These are phyloP conservation scores for Quercus aquifolioides DNA, from an alignment of 306 rosid genomes.

Conservation along the genomic window DNA sequence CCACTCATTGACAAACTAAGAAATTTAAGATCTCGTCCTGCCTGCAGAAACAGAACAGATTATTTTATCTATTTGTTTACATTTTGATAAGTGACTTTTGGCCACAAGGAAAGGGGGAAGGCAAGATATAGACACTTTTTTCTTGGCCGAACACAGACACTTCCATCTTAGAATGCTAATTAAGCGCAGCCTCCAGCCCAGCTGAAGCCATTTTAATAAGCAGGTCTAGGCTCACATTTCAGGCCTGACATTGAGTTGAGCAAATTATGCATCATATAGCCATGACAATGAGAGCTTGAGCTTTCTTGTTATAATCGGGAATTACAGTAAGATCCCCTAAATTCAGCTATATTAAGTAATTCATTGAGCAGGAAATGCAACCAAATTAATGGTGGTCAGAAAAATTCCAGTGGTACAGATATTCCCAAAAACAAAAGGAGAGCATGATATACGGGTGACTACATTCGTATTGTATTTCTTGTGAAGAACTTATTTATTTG, in stretches of 20 bases:
- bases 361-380: neutral
- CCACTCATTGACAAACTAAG: constrained; percentile 77
- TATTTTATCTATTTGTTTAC: too few relatives aligned
- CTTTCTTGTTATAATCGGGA: neutral
- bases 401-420: neutral
- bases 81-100: too few relatives aligned
- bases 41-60: constrained; percentile 46
- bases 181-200: neutral
- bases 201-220: neutral
- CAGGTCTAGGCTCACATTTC: neutral
- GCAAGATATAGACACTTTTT: too few relatives aligned
- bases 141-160: neutral
- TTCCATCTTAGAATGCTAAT: neutral
- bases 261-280: neutral
- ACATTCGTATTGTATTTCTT: neutral
- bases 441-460: neutral
- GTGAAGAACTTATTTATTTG: neutral
- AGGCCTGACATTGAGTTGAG: neutral
- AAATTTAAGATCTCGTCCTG: constrained; percentile 82
- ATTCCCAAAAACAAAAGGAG: neutral
- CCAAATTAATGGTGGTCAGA: neutral
- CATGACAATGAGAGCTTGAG: neutral
- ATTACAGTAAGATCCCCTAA: neutral
- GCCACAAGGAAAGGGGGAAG: too few relatives aligned
- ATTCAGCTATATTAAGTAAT: neutral